phyloP scores from a whole-genome alignment of 495 filamentous ascomycete species.

The Penicillium silybi region DNA sequence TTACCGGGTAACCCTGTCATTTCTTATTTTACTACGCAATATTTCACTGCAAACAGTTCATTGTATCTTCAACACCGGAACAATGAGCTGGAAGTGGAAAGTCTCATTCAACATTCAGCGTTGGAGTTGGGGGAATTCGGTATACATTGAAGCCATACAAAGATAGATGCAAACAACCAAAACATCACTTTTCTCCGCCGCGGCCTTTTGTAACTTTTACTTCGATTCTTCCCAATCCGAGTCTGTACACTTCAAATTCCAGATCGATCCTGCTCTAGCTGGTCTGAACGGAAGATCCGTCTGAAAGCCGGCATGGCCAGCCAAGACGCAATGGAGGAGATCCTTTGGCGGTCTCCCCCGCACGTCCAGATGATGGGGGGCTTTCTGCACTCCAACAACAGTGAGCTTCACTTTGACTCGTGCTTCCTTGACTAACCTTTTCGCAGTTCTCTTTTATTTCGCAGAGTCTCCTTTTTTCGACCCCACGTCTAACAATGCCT shows the following conservation, averaged over 20 bases:
- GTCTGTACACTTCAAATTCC: background rate
- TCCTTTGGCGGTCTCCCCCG: conserved; percentile 65
- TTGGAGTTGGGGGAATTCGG: conserved; percentile 15
- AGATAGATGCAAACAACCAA: conserved; percentile 34
- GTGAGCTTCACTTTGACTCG: conserved; percentile 22
- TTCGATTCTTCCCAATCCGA: background rate
- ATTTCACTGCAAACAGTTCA: conserved; percentile 1
- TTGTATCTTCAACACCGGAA: conserved; percentile 33
- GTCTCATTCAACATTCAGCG: conserved; percentile 37
- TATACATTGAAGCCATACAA: background rate
- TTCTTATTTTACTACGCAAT: conserved; percentile 3
- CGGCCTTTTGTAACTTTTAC: background rate
- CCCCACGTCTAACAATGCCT: conserved; percentile 78
- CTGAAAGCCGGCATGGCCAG: conserved; percentile 23
- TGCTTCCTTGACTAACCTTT: background rate
- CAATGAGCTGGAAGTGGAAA: conserved; percentile 5
- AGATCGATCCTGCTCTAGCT: background rate
- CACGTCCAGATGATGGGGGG: conserved; percentile 58
- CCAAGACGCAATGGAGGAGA: conserved; percentile 71
- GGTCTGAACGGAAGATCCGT: background rate
- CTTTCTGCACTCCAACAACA: conserved; percentile 48
- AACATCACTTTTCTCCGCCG: conserved; percentile 28
- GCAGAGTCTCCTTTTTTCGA: conserved; percentile 89
- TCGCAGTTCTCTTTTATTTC: conserved; percentile 80
- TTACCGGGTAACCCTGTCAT: background rate